Base-by-base conservation (phyloP, 1,284 basidiomycete species). In the Cryptococcus jaspeensis region DNA sequence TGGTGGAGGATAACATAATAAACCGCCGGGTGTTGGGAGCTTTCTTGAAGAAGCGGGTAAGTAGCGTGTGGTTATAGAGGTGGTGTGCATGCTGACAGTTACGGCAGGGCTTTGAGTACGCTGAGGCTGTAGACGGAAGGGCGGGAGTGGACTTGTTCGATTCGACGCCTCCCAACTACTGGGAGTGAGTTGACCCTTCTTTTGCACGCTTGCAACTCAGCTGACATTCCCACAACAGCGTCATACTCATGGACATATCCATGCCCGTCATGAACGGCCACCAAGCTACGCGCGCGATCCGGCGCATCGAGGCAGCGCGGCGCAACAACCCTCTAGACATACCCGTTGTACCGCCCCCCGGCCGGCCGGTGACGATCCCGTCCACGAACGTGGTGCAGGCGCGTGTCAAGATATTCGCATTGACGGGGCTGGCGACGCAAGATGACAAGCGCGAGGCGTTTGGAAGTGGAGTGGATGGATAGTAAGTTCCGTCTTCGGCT, bases 251-350 rank as follows among this genome's bases (percentile, higher is more conserved):
- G 67, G 93, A 97, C 75, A 80, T 97, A 50, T 92, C 90, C 0
- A 97, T 97, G 93, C 93, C 92, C 0, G 78, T 92, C 22, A 84
- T 96, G 60, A 92, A 96, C 72, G 93, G 89, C 22, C 83, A 95
- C 56, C 86, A 87, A 20, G 92, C 94, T 8, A 92, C 92, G 0
- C 79, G 82, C 1, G 85, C 87, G 67, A 96, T 97, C 63, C 87
- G 92, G 28, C 80, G 83, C 59, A 83, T 93, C 44, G 93, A 97
- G 77, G 78, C 82, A 7, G 77, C 72, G 40, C 81, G 85, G 16
- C 60, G 71, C 7, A 49, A 61, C 11, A 45, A 43, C 12, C 52
- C 50, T 7, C 52, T 56, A 16, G 63, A 61, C 23, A 50, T 62
- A 16, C 70, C 71, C 18, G 60, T 67, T 16, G 58, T 61, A 13